Conservation (phyloP, 2,329 filamentous ascomycete genomes). For the Uncinocarpus reesii region DNA sequence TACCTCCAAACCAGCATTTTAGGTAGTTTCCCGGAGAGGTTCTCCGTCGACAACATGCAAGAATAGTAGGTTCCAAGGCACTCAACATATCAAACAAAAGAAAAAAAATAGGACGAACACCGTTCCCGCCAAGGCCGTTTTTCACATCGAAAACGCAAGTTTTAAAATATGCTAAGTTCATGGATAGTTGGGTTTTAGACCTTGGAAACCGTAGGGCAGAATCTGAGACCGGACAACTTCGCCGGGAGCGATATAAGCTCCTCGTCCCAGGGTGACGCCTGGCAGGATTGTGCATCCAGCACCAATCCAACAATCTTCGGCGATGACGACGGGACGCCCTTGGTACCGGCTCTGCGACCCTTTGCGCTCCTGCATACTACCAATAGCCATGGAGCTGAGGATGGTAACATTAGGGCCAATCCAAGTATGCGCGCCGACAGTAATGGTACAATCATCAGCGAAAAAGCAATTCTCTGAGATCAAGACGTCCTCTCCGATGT, state of each 20-base stretch:
- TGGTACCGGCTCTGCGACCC: constrained; percentile 63
- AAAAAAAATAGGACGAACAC: not conserved
- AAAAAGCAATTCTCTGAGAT: constrained; percentile 78
- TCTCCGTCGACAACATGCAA: no score
- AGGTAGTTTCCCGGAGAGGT: no score
- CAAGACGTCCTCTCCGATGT: constrained; percentile 71
- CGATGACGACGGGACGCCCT: constrained; percentile 64
- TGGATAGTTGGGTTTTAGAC: constrained; percentile 32
- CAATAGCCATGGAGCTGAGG: constrained; percentile 61
- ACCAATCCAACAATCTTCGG: constrained; percentile 59
- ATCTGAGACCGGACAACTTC: constrained; percentile 38
- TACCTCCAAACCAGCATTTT: no score
- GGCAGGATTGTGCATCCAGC: constrained; percentile 50
- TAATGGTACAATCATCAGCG: constrained; percentile 73
- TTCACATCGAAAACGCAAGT: not conserved
- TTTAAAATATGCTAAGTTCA: constrained; percentile 2
- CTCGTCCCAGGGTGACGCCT: constrained; percentile 34
- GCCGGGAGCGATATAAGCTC: constrained; percentile 37
- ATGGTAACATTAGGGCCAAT: constrained; percentile 81
- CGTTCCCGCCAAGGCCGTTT: not conserved
- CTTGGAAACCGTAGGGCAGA: constrained; percentile 34
- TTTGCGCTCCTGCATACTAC: constrained; percentile 61
- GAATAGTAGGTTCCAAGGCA: no score
- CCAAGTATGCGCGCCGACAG: constrained; percentile 58
- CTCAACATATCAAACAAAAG: not conserved